These are phyloP conservation scores for Clavispora asparagi DNA, from an alignment of 805 yeast species.

Conservation along the genomic window DNA sequence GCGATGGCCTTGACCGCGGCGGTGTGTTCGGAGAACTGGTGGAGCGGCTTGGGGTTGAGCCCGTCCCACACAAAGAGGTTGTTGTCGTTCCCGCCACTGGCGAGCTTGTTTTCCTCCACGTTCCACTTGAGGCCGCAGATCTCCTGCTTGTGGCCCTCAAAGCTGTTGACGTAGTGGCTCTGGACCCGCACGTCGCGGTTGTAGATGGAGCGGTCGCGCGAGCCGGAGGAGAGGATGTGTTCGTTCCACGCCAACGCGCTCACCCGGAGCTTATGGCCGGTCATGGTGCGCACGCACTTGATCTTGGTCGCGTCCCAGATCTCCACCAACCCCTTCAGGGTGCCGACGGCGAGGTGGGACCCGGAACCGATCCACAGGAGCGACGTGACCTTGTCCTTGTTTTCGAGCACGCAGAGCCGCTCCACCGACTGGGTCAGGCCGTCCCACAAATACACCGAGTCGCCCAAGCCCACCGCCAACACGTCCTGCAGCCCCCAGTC, in stretches of 20 bases:
- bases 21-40: slow-evolving; percentile 72
- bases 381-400: slow-evolving; percentile 71
- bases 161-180: slow-evolving; percentile 67
- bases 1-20: slow-evolving; percentile 97
- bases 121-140: slow-evolving; percentile 97
- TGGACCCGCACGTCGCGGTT: slow-evolving; percentile 90
- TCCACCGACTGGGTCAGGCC: slow-evolving; percentile 80
- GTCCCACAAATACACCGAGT: slow-evolving; percentile 86
- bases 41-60: slow-evolving; percentile 57
- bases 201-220: slow-evolving; percentile 75
- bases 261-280: slow-evolving; percentile 83
- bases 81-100: slow-evolving; percentile 95
- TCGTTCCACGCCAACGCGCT: slow-evolving; percentile 93
- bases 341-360: slow-evolving; percentile 90
- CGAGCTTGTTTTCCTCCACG: slow-evolving; percentile 81
- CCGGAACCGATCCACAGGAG: slow-evolving; percentile 93
- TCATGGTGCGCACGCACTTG: slow-evolving; percentile 83
- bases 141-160: slow-evolving; percentile 82
- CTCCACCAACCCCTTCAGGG: slow-evolving; percentile 79
- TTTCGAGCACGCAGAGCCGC: slow-evolving; percentile 68
- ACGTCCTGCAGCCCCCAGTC: slow-evolving; percentile 94
- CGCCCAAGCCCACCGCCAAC: slow-evolving; percentile 85
- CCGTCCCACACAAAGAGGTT: slow-evolving; percentile 87
- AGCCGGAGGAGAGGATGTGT: slow-evolving; percentile 81
- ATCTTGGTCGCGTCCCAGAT: slow-evolving; percentile 88